Evolutionary conservation across 805 yeast species (phyloP).

Genomic region (Jamesozyma hellenica): DNA sequence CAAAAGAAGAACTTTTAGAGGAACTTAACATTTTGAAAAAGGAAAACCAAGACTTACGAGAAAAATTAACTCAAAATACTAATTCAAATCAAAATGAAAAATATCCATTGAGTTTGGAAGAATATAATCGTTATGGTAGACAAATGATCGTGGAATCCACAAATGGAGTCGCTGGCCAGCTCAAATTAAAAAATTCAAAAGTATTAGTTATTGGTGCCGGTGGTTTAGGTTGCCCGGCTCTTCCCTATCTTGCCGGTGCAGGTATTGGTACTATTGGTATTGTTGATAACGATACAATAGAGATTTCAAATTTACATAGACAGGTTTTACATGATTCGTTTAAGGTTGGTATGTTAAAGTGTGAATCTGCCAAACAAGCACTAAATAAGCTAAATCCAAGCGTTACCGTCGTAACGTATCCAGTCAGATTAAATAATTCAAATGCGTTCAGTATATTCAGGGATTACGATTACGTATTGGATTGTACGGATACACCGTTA

Average conservation of each 20-base stretch:
- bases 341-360: slow-evolving; percentile 59
- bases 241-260: slow-evolving; percentile 74
- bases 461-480: slow-evolving; percentile 69
- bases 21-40: slow-evolving; percentile 19
- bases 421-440: slow-evolving; percentile 37
- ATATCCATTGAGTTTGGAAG: slow-evolving; percentile 40
- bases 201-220: slow-evolving; percentile 91
- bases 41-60: slow-evolving; percentile 23
- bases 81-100: not conserved
- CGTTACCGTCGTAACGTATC: slow-evolving; percentile 45
- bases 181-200: slow-evolving; percentile 43
- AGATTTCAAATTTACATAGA: slow-evolving; percentile 75
- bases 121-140: slow-evolving; percentile 79
- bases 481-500: slow-evolving; percentile 90
- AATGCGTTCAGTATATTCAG: slow-evolving; percentile 57
- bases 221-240: slow-evolving; percentile 89
- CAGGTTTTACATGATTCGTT: slow-evolving; percentile 71
- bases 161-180: slow-evolving; percentile 47
- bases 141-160: slow-evolving; percentile 88
- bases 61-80: slow-evolving; percentile 5
- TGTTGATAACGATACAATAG: slow-evolving; percentile 80
- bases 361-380: slow-evolving; percentile 62
- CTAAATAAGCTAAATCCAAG: slow-evolving; percentile 55
- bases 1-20: slow-evolving; percentile 10
- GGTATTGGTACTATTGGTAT: slow-evolving; percentile 83